Conservation (phyloP, 2,329 filamentous ascomycete species). For the Dactylella cylindrospora region DNA sequence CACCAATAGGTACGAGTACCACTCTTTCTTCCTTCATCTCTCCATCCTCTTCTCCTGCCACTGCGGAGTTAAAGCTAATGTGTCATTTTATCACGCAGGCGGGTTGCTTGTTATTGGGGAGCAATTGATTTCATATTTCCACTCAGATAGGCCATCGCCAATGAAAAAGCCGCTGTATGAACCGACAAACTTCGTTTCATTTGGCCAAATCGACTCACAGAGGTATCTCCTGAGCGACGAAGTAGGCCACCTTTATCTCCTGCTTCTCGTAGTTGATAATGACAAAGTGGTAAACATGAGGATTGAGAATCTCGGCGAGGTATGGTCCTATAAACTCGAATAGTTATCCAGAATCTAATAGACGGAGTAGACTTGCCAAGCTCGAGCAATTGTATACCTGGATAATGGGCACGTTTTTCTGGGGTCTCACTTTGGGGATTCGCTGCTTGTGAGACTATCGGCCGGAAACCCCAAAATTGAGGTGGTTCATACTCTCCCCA, state of each 20-base stretch:
- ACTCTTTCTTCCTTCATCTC: not conserved
- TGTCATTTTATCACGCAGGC: slow-evolving; percentile 53
- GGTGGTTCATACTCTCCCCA: slow-evolving; percentile 73
- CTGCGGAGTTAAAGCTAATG: not conserved
- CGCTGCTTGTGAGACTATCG: slow-evolving; percentile 73
- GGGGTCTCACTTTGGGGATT: slow-evolving; percentile 89
- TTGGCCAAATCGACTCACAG: slow-evolving; percentile 78
- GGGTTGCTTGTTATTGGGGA: slow-evolving; percentile 76
- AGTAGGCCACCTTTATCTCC: slow-evolving; percentile 79
- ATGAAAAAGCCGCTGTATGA: slow-evolving; percentile 68
- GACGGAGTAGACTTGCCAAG: slow-evolving; percentile 22
- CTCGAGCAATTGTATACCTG: slow-evolving; percentile 67
- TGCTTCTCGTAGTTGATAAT: slow-evolving; percentile 70
- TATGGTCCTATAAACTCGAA: slow-evolving; percentile 18
- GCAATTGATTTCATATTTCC: slow-evolving; percentile 77
- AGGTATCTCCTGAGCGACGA: slow-evolving; percentile 89
- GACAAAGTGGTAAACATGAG: slow-evolving; percentile 71
- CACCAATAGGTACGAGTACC: slow-evolving; percentile 45
- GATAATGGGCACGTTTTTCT: slow-evolving; percentile 74
- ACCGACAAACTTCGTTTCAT: slow-evolving; percentile 84
- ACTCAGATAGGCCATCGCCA: slow-evolving; percentile 57
- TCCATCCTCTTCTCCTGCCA: not conserved
- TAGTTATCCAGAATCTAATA: not conserved
- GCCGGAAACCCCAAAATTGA: slow-evolving; percentile 59
- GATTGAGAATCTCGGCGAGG: slow-evolving; percentile 64